Evolutionary conservation across 805 yeast genomes (phyloP).

Genomic region (Wickerhamomyces bisporus): DNA sequence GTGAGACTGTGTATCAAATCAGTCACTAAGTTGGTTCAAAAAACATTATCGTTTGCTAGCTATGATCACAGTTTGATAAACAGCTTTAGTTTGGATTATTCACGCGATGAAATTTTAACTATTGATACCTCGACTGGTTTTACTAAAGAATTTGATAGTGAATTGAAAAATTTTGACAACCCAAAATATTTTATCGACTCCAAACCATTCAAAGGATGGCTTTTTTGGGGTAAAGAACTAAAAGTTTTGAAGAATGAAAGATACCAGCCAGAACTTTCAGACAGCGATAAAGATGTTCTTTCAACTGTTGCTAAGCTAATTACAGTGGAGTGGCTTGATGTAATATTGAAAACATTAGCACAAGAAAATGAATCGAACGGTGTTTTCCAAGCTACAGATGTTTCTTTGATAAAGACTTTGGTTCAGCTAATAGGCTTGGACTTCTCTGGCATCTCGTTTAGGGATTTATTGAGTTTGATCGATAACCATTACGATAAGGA

Average conservation of each 20-base stretch:
- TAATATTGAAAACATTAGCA: slow-evolving; percentile 45
- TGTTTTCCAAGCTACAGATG: slow-evolving; percentile 61
- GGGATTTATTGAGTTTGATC: slow-evolving; percentile 49
- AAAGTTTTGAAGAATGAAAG: slow-evolving; percentile 37
- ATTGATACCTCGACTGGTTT: slow-evolving; percentile 39
- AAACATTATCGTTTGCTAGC: slow-evolving; percentile 39
- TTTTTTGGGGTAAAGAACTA: slow-evolving; percentile 65
- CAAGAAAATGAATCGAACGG: slow-evolving; percentile 67
- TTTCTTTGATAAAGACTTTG: slow-evolving; percentile 48
- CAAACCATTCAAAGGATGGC: slow-evolving; percentile 56
- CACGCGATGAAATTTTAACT: slow-evolving; percentile 31
- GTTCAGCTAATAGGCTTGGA: slow-evolving; percentile 44
- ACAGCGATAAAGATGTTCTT: slow-evolving; percentile 39
- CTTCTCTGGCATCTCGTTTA: slow-evolving; percentile 37
- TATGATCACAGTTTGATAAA: slow-evolving; percentile 43
- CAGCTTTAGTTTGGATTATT: slow-evolving; percentile 33
- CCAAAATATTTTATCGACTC: slow-evolving; percentile 57
- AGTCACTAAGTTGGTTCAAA: slow-evolving; percentile 45
- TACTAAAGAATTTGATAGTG: slow-evolving; percentile 39
- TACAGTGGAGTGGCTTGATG: slow-evolving; percentile 53
- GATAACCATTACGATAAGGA: slow-evolving; percentile 49
- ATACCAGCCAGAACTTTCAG: slow-evolving; percentile 28
- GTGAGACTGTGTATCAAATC: slow-evolving; percentile 58
- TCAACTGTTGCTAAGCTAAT: slow-evolving; percentile 38
- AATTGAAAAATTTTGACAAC: slow-evolving; percentile 40